Base-by-base conservation (phyloP, 495 filamentous ascomycete genomes). In the Aspergillus affinis region DNA sequence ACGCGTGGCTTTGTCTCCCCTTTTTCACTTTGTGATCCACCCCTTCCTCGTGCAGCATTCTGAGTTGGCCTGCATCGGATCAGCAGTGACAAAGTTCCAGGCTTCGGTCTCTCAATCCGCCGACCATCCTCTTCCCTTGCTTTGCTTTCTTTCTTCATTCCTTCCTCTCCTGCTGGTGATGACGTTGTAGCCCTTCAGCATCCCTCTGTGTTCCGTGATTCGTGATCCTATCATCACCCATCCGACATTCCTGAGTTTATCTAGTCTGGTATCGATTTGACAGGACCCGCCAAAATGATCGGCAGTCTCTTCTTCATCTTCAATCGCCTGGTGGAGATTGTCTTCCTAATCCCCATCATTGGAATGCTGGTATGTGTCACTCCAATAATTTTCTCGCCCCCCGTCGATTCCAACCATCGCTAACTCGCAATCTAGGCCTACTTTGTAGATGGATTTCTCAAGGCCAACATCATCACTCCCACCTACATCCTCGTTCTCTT, bases 401-500 rank as follows among this genome's bases (percentile, higher is more conserved):
- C 56, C 15, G 52, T 20, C 45, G 19, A 17, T 55, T 13, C 21
- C 8, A 18, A 48, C 15, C 47, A 2, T 23, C 47, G 47, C 47
- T 48, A 27, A 20, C 32, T 12, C 4, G n/a, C 32, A 6, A 4
- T 13, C 10, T 9, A 82, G 67, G 83, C 89, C 69, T 96, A 84
- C 65, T 95, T 96, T 71, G 89, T 97, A 67, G 70, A 93, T 75
- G 81, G 82, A 69, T 92, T 86, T 77, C 78, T 86, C 60, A 75
- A 82, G 60, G 71, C 76, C 61, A 92, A 94, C 78, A 65, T 75
- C 60, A 82, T 96, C 55, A 93, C 90, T 12, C 92, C 92, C 2
- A 71, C 78, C 63, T 90, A 86, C 77, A 88, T 95, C 75, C 86
- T 97, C 21, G 81, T 95, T 60, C 86, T 97, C 63, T 97, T 97